Evolutionary conservation across 176 grass and related monocot genomes (phyloP), one percentile per base, ranked within the genome.

Genomic region (Avena sativa): DNA sequence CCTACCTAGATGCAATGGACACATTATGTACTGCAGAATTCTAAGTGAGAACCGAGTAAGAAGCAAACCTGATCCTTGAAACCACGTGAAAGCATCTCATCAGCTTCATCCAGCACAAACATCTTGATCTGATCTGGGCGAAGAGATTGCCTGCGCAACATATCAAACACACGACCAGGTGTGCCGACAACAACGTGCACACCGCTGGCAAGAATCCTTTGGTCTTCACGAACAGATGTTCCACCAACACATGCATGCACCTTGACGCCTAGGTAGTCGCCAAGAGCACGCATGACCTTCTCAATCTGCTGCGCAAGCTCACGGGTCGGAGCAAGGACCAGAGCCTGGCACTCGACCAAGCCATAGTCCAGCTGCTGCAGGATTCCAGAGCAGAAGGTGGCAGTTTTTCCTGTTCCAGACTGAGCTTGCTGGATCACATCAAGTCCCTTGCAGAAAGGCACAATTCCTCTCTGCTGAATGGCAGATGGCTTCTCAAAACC

Each of bases 401-500:
- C 94, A 23, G 94, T 96, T 49, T 96, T 96, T 71, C 94, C 94
- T 53, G 94, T 96, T 67, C 91, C 94, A 66, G 94, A 96, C 6
- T 96, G 94, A 73, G 94, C 94, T 62, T 96, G 94, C 83, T 96
- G 94, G 40, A 96, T 96, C 76, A 96, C 94, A 86, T 96, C 94
- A 60, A 93, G 86, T 28, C 94, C 94, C 87, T 93, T 96, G 67
- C 91, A 93, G 75, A 96, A 96, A 3, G 94, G 94, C 28, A 96
- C 91, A 48, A 96, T 96, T 26, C 94, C 94, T 53, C 94, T 91
- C 44, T 96, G 94, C 84, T 96, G 94, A 74, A 96, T 96, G 13
- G 94, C 94, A 10, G 94, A 96, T 70, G 94, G 94, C 43, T 96
- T 96, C 89, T 96, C 94, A 91, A 95, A 95, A 87, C 94, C 94